Evolutionary conservation across 345 rosid genomes (phyloP), one percentile per base, ranked within the genome.

Genomic region (Hypericum androsaemum): DNA sequence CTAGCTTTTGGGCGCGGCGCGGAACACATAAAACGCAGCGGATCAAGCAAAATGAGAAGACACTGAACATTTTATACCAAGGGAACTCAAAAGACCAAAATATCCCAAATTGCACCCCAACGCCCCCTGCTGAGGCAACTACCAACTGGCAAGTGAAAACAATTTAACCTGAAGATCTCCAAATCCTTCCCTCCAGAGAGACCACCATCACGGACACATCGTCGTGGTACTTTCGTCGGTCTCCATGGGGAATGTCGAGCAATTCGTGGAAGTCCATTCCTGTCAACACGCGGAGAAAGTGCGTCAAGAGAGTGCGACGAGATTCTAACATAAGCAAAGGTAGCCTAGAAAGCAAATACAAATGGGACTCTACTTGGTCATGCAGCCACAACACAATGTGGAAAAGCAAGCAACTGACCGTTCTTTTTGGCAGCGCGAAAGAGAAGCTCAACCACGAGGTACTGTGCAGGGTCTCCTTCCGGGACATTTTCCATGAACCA

Each of bases 401-500:
- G 17, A n/a, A 10, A 15, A 43, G 40, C n/a, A 48, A 38, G 39
- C 9, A 7, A 66, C 75, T 64, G 52, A 86, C 97, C 97, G 57
- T 86, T 89, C 82, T 86, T 89, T 74, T 82, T 82, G 54, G 97
- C 97, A 42, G 95, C 97, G 36, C 97, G 95, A 66, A 84, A 79
- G 17, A 89, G 80, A 59, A 89, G 88, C 79, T 86, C 94, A 2
- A 95, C 84, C 60, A 89, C 73, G 57, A 89, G 95, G 69, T 86
- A 82, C 61, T 89, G 95, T 32, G 97, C 95, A 64, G 97, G 97
- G 72, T 89, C 97, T 0, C 97, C 97, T 70, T 78, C 94, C 42
- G 97, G 97, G 44, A 80, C 94, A 66, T 86, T 89, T 68, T 89
- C 97, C 57, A 89, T 83, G 77, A 89, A 89, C 97, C 97, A 89